Evolutionary conservation across 1,284 basidiomycete species (phyloP).

Genomic region (Fomitiporia mediterranea): DNA sequence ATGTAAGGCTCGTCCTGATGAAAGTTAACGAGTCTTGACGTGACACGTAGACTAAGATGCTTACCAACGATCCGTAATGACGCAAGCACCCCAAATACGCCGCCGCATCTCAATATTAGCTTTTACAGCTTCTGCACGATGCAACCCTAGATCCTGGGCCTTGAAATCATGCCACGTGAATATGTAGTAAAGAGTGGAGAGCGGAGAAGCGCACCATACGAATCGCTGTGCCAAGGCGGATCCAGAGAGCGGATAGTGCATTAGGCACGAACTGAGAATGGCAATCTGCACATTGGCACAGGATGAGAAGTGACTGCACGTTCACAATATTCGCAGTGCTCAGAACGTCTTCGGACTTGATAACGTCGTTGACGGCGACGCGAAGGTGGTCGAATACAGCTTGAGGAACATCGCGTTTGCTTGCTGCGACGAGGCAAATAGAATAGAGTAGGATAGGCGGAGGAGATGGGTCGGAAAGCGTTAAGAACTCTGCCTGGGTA

Average conservation of each 20-base stretch:
- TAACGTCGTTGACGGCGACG: conserved; percentile 77
- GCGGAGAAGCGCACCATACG: conserved; percentile 62
- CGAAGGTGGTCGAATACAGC: conserved; percentile 82
- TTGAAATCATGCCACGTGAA: conserved; percentile 29
- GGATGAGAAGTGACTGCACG: conserved; percentile 83
- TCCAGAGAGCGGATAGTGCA: conserved; percentile 73
- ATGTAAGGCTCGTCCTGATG: conserved; percentile 68
- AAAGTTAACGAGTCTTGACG: conserved; percentile 3
- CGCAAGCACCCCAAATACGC: conserved; percentile 86
- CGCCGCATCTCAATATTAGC: conserved; percentile 78
- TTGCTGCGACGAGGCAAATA: conserved; percentile 88
- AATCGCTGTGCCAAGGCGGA: conserved; percentile 72
- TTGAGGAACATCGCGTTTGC: conserved; percentile 79
- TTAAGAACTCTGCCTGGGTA: conserved; percentile 82
- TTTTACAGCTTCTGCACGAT: conserved; percentile 79
- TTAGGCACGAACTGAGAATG: conserved; percentile 77
- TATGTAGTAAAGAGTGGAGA: not conserved
- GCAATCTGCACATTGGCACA: conserved; percentile 76
- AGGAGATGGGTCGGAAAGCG: conserved; percentile 54
- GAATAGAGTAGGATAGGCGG: conserved; percentile 84
- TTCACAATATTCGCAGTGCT: conserved; percentile 84
- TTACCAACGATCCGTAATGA: conserved; percentile 89
- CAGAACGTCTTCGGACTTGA: conserved; percentile 87
- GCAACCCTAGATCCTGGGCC: conserved; percentile 91
- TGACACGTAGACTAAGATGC: conserved; percentile 23